Evolutionary conservation across 164 flowering plant genomes (phyloP).

Genomic region (Platanus orientalis): DNA sequence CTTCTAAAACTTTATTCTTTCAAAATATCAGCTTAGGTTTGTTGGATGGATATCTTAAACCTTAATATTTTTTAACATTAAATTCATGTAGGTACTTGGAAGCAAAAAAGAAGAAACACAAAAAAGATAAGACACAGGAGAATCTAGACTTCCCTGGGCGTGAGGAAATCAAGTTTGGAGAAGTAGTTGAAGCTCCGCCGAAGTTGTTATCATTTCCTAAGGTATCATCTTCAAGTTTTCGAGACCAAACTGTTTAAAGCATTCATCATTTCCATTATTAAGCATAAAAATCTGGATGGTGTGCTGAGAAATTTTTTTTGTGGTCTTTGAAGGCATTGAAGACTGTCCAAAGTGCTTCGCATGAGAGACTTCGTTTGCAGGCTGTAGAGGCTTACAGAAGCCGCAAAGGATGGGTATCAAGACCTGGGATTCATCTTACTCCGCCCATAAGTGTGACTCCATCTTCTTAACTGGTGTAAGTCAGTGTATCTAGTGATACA

Average conservation of each 20-base stretch:
- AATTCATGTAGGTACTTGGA: constrained; percentile 32
- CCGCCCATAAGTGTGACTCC: constrained; percentile 24
- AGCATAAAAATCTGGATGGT: not conserved
- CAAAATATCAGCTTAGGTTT: not conserved
- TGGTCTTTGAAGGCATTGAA: constrained; percentile 39
- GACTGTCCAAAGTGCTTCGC: constrained; percentile 53
- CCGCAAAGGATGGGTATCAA: constrained; percentile 71
- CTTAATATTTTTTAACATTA: not conserved
- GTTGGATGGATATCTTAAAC: not conserved
- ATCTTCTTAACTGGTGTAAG: constrained; percentile 14
- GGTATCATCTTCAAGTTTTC: constrained; percentile 41
- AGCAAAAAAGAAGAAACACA: constrained; percentile 54
- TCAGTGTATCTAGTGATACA: not conserved
- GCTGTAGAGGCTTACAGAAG: constrained; percentile 84
- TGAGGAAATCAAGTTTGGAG: constrained; percentile 65
- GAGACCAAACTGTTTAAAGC: not conserved
- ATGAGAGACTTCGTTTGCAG: constrained; percentile 71
- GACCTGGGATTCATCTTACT: constrained; percentile 72
- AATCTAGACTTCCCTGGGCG: constrained; percentile 46
- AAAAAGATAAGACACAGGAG: constrained; percentile 45
- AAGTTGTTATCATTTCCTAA: constrained; percentile 67
- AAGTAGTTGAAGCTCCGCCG: constrained; percentile 90
- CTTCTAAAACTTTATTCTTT: not conserved
- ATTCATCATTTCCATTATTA: not conserved
- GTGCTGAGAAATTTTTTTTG: not conserved